These are phyloP conservation scores for Cryptosporidium meleagridis DNA, from an alignment of 169 alveolate species.

Conservation along the genomic window DNA sequence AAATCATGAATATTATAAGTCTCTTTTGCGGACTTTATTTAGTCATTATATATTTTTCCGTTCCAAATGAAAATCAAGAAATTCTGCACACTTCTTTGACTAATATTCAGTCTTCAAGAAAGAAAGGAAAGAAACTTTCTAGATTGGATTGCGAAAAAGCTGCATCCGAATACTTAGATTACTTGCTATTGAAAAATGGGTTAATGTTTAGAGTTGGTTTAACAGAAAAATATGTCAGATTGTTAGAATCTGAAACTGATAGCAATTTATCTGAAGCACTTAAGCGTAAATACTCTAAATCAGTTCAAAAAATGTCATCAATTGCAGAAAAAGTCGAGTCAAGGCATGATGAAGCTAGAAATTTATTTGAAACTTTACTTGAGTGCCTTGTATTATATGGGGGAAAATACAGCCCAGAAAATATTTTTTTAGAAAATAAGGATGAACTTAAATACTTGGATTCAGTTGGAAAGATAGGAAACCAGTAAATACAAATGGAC, in stretches of 20 bases:
- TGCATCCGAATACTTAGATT: neutral
- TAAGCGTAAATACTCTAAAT: neutral
- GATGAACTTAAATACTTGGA: neutral
- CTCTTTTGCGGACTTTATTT: neutral
- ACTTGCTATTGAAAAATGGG: neutral
- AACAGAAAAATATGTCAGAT: neutral
- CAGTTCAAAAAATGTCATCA: neutral
- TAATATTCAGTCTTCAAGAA: neutral
- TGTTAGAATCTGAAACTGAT: neutral
- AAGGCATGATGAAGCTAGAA: neutral
- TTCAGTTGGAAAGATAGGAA: neutral
- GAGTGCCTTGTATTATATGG: neutral
- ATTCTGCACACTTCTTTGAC: neutral
- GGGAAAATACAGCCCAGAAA: neutral
- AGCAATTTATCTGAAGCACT: neutral
- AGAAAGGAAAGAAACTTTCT: too few relatives aligned
- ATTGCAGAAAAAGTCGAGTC: neutral
- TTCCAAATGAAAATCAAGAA: neutral
- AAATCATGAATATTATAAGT: neutral
- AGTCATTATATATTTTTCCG: neutral
- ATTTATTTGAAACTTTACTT: neutral
- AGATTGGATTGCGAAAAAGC: neutral
- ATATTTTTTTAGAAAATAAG: neutral
- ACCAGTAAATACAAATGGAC: too few relatives aligned
- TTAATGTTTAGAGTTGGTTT: neutral